A percentile compares a stretch with the other conserved stretches of the same genome.
Conservation (phyloP, 352 stramenopile species). For the Pythium dissotocum region DNA sequence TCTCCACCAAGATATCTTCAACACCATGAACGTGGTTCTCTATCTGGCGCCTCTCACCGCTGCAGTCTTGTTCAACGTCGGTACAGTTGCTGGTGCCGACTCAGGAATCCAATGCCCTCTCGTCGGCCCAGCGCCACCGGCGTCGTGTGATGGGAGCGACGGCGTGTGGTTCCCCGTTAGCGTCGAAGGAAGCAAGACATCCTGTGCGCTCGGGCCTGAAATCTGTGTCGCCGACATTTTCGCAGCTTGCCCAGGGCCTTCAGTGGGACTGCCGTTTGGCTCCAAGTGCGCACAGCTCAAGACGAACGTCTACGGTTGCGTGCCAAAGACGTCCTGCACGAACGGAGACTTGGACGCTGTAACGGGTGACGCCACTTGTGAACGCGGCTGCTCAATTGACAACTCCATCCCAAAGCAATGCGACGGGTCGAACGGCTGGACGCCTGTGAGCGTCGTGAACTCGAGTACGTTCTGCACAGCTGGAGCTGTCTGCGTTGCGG, state of each 20-base stretch:
- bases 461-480: conserved; percentile 12
- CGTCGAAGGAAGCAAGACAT: conserved; percentile 24
- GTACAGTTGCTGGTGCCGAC: neutral
- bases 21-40: neutral
- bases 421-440: conserved; percentile 21
- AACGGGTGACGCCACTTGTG: neutral
- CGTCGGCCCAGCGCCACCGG: conserved; percentile 2
- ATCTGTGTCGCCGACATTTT: conserved; percentile 24
- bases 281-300: conserved; percentile 23
- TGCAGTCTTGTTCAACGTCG: neutral
- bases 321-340: conserved; percentile 22
- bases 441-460: conserved; percentile 13
- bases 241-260: conserved; percentile 22
- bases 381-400: conserved; percentile 18
- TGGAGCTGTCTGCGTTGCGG: conserved; percentile 12
- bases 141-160: conserved; percentile 20
- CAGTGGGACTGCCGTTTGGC: conserved; percentile 21
- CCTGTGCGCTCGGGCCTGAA: conserved; percentile 19
- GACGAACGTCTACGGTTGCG: conserved; percentile 27
- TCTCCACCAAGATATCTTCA: neutral
- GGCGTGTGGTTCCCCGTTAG: conserved; percentile 31
- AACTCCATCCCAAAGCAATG: conserved; percentile 9
- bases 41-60: too few relatives aligned
- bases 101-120: neutral
- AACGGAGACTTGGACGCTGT: conserved; percentile 7